phyloP scores from a whole-genome alignment of 1,139 yeast genomes.

The Blastobotrys petasosporus region DNA sequence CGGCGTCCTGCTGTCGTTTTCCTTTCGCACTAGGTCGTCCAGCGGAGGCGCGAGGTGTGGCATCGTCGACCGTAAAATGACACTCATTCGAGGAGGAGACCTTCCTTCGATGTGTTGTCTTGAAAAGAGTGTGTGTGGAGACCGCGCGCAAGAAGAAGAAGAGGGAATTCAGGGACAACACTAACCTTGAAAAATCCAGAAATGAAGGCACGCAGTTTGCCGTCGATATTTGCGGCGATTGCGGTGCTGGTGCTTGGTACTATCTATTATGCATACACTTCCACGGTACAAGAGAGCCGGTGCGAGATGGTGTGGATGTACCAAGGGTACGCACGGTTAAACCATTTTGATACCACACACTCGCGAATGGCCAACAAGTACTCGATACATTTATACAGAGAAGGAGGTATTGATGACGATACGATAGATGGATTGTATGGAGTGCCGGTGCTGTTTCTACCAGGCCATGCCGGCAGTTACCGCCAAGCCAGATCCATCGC shows the following conservation, averaged over 20 bases:
- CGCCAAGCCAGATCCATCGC: slow-evolving; percentile 91
- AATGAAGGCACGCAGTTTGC: slow-evolving; percentile 3
- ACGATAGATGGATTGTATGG: slow-evolving; percentile 48
- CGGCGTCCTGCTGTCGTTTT: neutral
- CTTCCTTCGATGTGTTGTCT: no score
- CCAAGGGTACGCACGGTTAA: slow-evolving; percentile 18
- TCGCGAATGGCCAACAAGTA: slow-evolving; percentile 75
- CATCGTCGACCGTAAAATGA: no score
- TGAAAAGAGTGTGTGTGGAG: no score
- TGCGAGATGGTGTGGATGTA: slow-evolving; percentile 46
- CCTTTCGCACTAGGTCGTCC: neutral
- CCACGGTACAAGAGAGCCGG: slow-evolving; percentile 20
- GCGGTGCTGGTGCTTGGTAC: slow-evolving; percentile 10
- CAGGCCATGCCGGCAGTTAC: slow-evolving; percentile 96
- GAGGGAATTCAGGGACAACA: no score
- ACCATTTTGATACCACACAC: slow-evolving; percentile 55
- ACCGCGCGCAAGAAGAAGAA: no score
- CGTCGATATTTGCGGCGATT: slow-evolving; percentile 4
- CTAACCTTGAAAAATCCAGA: no score
- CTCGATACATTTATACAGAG: slow-evolving; percentile 72
- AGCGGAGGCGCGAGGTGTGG: no score
- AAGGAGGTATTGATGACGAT: slow-evolving; percentile 37
- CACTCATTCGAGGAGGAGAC: no score
- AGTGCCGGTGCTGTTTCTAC: slow-evolving; percentile 83
- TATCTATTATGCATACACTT: slow-evolving; percentile 18